Evolutionary conservation across 1,284 basidiomycete genomes (phyloP).

Genomic region (Leccinum colubrinum): DNA sequence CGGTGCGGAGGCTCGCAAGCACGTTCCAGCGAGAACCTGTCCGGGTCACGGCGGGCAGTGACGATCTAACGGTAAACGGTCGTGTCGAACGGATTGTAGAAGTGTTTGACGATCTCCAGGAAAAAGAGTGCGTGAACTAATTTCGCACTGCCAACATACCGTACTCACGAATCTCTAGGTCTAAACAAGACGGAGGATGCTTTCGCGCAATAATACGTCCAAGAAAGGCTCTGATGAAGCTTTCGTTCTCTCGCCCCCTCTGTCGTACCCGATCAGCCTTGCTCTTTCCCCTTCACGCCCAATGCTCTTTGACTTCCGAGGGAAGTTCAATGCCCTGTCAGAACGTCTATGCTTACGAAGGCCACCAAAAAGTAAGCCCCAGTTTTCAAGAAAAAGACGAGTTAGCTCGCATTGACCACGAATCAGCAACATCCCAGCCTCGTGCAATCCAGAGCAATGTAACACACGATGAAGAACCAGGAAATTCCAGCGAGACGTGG

Average conservation of each 20-base stretch:
- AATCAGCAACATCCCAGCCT: background rate
- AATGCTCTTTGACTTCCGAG: background rate
- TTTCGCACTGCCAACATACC: background rate
- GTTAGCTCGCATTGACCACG: background rate
- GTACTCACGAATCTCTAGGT: slow-evolving; percentile 42
- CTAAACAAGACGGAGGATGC: slow-evolving; percentile 55
- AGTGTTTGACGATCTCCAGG: slow-evolving; percentile 85
- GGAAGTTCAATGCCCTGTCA: too few species aligned
- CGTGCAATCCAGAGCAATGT: background rate
- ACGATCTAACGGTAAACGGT: slow-evolving; percentile 93
- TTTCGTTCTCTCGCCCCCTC: too few species aligned
- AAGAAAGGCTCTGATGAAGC: too few species aligned
- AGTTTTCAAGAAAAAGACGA: background rate
- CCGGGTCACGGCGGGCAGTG: slow-evolving; percentile 92
- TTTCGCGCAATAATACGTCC: slow-evolving; percentile 34
- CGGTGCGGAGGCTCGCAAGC: slow-evolving; percentile 90
- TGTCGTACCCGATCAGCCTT: background rate
- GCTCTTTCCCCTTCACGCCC: background rate
- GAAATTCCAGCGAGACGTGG: background rate
- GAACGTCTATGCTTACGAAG: background rate
- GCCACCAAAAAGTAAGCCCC: background rate
- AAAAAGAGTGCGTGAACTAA: slow-evolving; percentile 73
- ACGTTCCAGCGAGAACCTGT: slow-evolving; percentile 89
- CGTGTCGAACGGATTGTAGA: slow-evolving; percentile 85
- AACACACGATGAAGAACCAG: background rate